Evolutionary conservation across 1,284 basidiomycete genomes (phyloP).

Genomic region (Puccinia horiana): DNA sequence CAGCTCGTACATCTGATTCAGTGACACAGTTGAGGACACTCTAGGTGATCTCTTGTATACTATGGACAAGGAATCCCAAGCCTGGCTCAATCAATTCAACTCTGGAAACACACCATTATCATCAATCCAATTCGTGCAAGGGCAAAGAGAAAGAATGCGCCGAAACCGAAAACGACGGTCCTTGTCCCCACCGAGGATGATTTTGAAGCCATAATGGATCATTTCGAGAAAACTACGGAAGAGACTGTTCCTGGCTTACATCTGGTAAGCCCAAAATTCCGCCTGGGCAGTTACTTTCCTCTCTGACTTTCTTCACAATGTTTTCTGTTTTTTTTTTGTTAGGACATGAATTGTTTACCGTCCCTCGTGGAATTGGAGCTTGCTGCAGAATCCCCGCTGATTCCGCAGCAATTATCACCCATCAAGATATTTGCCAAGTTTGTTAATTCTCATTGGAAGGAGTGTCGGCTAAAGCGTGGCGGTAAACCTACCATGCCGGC

Average conservation of each 20-base stretch:
- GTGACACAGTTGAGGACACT: constrained; percentile 83
- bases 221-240: constrained; percentile 87
- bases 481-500: constrained; percentile 77
- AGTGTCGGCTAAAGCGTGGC: constrained; percentile 70
- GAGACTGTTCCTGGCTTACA: constrained; percentile 87
- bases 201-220: constrained; percentile 91
- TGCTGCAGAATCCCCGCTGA: constrained; percentile 22
- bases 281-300: not conserved
- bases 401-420: constrained; percentile 48
- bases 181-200: constrained; percentile 77
- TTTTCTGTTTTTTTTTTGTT: constrained; percentile 49
- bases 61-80: constrained; percentile 93
- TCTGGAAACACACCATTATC: constrained; percentile 75
- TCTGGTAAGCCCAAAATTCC: constrained; percentile 66
- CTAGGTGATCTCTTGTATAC: constrained; percentile 76
- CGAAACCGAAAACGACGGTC: constrained; percentile 59
- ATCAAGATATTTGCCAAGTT: constrained; percentile 64
- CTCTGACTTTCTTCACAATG: not conserved
- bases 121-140: constrained; percentile 68
- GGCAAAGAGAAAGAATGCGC: constrained; percentile 62
- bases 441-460: constrained; percentile 79
- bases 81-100: constrained; percentile 91
- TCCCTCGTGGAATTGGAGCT: constrained; percentile 77
- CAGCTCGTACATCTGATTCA: constrained; percentile 76
- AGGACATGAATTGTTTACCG: constrained; percentile 66